Evolutionary conservation across 2,329 filamentous ascomycete genomes (phyloP).

Genomic region (Calonectria multiphialidica): DNA sequence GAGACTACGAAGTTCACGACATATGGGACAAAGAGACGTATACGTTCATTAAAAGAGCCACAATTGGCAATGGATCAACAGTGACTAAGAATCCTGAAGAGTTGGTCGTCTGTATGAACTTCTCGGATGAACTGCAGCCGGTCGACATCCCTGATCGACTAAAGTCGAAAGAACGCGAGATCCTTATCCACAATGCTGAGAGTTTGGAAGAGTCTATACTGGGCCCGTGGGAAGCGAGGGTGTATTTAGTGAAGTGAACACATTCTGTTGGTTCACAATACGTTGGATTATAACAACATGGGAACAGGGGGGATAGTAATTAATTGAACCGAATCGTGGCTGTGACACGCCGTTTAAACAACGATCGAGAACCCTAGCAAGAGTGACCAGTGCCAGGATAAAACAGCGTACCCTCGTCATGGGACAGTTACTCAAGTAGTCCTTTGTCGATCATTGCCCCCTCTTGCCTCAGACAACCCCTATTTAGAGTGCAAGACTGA

Average conservation of each 20-base stretch:
- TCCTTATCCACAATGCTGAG: not conserved
- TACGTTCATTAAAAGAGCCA: not conserved
- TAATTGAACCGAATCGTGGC: not conserved
- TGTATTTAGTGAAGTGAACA: not conserved
- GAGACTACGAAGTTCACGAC: not conserved
- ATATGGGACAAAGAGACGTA: conserved; percentile 2
- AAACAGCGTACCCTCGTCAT: not conserved
- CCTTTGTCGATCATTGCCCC: not conserved
- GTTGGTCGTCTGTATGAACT: not conserved
- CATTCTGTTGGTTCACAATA: not conserved
- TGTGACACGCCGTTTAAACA: not conserved
- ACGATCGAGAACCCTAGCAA: not conserved
- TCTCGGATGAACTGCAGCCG: not conserved
- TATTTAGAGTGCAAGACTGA: no score
- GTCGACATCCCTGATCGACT: not conserved
- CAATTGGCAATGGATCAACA: not conserved
- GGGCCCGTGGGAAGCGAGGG: not conserved
- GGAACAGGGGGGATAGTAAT: no score
- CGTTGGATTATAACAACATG: no score
- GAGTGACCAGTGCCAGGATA: not conserved
- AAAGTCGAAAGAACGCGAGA: not conserved
- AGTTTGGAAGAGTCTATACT: not conserved
- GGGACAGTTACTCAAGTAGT: not conserved
- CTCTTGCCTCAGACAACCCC: no score
- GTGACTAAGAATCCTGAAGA: not conserved